These are phyloP conservation scores for Pestalotiopsis sp. DNA, from an alignment of 2,329 filamentous ascomycete species.

Conservation along the genomic window DNA sequence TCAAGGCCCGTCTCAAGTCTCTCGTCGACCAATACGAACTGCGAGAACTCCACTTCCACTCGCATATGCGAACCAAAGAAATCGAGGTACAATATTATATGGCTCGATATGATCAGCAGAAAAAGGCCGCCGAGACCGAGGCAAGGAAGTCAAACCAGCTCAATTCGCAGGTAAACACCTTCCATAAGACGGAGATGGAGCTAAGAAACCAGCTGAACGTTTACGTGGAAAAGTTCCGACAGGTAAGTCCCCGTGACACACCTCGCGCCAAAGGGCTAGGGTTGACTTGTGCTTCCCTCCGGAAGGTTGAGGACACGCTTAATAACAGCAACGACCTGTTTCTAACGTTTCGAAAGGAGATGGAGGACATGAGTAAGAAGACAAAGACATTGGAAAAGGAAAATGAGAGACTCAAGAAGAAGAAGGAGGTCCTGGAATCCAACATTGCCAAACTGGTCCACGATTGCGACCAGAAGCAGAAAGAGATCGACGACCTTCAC, in stretches of 20 bases:
- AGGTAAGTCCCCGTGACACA: conserved; percentile 66
- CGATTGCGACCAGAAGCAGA: conserved; percentile 77
- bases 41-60: conserved; percentile 91
- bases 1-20: conserved; percentile 87
- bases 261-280: conserved; percentile 23
- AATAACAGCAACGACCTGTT: conserved; percentile 99
- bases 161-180: conserved; percentile 89
- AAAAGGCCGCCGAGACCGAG: conserved; percentile 85
- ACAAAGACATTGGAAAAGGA: conserved; percentile 97
- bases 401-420: conserved; percentile 86
- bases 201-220: conserved; percentile 94
- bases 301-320: conserved; percentile 94
- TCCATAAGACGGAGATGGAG: conserved; percentile 94
- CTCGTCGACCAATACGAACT: conserved; percentile 97
- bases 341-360: conserved; percentile 95
- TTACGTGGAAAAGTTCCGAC: conserved; percentile 99
- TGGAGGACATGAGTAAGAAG: conserved; percentile 99
- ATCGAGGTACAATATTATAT: conserved; percentile 92
- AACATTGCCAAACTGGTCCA: conserved; percentile 98
- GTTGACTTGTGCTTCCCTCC: conserved; percentile 17
- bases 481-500: conserved; percentile 77
- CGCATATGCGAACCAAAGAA: conserved; percentile 90
- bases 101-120: conserved; percentile 85
- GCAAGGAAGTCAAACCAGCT: conserved; percentile 78
- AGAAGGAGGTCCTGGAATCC: conserved; percentile 89